Evolutionary conservation across 495 filamentous ascomycete genomes (phyloP).

Genomic region (Pseudoneurospora amorphoporcata): DNA sequence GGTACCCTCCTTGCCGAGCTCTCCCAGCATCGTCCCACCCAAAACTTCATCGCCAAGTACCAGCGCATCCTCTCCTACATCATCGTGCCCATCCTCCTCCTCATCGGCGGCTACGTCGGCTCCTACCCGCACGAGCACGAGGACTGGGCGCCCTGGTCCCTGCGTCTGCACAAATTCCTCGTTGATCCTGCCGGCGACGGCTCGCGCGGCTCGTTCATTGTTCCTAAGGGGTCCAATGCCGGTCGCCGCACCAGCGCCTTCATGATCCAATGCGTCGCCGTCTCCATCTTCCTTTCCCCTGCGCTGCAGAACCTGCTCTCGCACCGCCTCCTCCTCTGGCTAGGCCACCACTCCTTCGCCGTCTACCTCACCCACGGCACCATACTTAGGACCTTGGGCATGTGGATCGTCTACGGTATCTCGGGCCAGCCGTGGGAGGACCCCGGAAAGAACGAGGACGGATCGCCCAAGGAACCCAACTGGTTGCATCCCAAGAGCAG

Average conservation of each 20-base stretch:
- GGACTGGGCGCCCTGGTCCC: constrained; percentile 49
- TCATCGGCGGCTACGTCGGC: constrained; percentile 43
- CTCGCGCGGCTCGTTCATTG: constrained; percentile 37
- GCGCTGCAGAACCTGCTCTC: constrained; percentile 44
- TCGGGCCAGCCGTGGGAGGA: constrained; percentile 35
- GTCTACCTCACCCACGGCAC: constrained; percentile 59
- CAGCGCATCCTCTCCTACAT: constrained; percentile 35
- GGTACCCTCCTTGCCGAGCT: constrained; percentile 54
- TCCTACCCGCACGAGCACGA: constrained; percentile 52
- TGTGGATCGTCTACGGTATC: constrained; percentile 55
- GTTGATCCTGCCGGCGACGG: constrained; percentile 11
- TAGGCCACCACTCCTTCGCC: constrained; percentile 57
- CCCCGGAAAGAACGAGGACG: constrained; percentile 23
- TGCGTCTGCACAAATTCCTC: constrained; percentile 28
- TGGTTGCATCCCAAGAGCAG: constrained; percentile 30
- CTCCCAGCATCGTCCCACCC: constrained; percentile 41
- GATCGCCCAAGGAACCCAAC: constrained; percentile 12
- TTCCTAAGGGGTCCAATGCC: constrained; percentile 43
- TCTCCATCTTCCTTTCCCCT: constrained; percentile 46
- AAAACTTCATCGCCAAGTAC: constrained; percentile 38
- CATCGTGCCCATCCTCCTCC: constrained; percentile 34
- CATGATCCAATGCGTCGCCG: constrained; percentile 44
- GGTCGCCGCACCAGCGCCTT: constrained; percentile 42
- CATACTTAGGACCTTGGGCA: constrained; percentile 48
- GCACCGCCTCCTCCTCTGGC: constrained; percentile 48